Base-by-base conservation (phyloP, 108 stramenopile genomes). In the Mediolabrus comicus region DNA sequence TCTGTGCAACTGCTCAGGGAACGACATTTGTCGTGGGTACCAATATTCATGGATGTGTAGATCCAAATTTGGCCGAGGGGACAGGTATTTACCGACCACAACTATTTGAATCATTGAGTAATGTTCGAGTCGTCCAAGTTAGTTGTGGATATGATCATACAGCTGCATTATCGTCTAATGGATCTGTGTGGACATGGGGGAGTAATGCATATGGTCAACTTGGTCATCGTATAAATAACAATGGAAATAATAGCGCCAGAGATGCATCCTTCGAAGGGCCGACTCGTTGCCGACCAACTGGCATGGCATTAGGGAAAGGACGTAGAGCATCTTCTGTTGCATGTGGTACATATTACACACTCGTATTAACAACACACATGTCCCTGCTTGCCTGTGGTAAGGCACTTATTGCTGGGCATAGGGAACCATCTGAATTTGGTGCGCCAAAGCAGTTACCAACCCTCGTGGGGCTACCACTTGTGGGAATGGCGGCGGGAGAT, bases 181-280 rank as follows among this genome's bases (percentile, higher is more conserved):
- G 85, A 10, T 69, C 82, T 32, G 87, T 91, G 25, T 53, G 88
- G 65, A 88, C 90, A 33, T 91, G 86, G 86, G 90, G 90, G 16
- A 76, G 62, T 51, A 87, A 91, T 62, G 10, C 24, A 32, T 13
- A 74, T 46, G 90, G 90, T 16, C 90, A 87, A 69, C 76, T 91
- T 30, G 90, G 90, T 11, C 87, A 88, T 62, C 71, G 80, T 5
- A 32, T 28, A 9, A 56, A 59, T 26, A 69, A 35, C n/a, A 55
- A 10, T 31, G 25, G 26, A 14, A 39, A 32, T 12, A 49, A 29
- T 16, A 6, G 0, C 16, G 14, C 11, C 9, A 38, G 10, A 7
- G 6, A 11, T 38, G 4, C 41, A 16, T 26, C 30, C 19, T 55
- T 68, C 12, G 17, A 54, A 60, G 62, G 68, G 8, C 56, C 59